Conservation (phyloP, 306 rosid species). For the Fagus sylvatica region DNA sequence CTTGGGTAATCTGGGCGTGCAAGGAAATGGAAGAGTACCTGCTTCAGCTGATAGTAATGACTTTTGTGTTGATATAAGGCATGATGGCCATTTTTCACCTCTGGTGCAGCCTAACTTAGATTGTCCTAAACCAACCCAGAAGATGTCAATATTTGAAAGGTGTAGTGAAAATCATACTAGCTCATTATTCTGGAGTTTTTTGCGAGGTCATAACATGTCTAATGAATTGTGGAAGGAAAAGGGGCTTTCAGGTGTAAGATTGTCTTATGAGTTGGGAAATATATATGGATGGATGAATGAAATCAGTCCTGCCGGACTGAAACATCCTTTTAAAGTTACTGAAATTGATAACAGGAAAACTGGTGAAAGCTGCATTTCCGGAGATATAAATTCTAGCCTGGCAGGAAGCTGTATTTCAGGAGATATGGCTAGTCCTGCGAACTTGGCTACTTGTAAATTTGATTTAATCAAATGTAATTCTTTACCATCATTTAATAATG, state of each 20-base stretch:
- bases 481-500: constrained; percentile 27
- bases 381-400: neutral
- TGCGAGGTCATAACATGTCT: constrained; percentile 24
- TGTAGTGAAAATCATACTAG: constrained; percentile 27
- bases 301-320: constrained; percentile 28
- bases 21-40: constrained; percentile 35
- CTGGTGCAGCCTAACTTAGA: constrained; percentile 35
- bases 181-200: constrained; percentile 52
- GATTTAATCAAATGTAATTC: constrained; percentile 17
- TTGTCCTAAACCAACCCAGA: constrained; percentile 48
- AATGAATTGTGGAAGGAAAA: constrained; percentile 38
- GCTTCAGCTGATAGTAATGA: constrained; percentile 33
- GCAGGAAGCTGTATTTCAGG: constrained; percentile 31
- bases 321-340: constrained; percentile 23
- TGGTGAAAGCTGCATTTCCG: constrained; percentile 23
- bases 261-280: constrained; percentile 43
- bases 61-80: constrained; percentile 27
- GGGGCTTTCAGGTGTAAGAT: constrained; percentile 41
- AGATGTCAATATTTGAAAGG: constrained; percentile 47
- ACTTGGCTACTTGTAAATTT: constrained; percentile 29
- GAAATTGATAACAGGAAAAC: constrained; percentile 37
- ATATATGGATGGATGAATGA: constrained; percentile 48
- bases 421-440: constrained; percentile 30
- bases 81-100: constrained; percentile 28
- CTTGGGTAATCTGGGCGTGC: constrained; percentile 32